These are phyloP conservation scores for Globomyces pollinis-pini DNA, from an alignment of 192 early-diverging fungal genomes.

Conservation along the genomic window DNA sequence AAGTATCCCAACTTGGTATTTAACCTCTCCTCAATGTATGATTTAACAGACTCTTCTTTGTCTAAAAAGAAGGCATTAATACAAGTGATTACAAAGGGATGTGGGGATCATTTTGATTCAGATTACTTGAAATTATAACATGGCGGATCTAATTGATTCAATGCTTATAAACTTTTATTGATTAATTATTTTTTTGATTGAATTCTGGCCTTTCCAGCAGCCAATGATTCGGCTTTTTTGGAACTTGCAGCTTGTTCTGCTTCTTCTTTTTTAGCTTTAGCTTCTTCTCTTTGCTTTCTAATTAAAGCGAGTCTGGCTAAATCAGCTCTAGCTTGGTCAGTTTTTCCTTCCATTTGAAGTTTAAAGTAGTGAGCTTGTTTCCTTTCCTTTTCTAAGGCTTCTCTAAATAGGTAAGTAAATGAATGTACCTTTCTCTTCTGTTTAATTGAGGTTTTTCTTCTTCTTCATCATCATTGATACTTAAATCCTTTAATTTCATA, in stretches of 20 bases:
- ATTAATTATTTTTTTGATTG: conserved; percentile 10
- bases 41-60: conserved; percentile 28
- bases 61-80: conserved; percentile 34
- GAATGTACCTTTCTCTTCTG: conserved; percentile 19
- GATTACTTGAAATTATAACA: conserved; percentile 30
- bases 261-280: conserved; percentile 29
- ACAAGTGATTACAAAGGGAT: conserved; percentile 21
- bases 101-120: conserved; percentile 37
- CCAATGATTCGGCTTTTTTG: conserved; percentile 27
- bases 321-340: conserved; percentile 45
- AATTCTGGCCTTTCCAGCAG: conserved; percentile 29
- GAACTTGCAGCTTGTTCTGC: conserved; percentile 28
- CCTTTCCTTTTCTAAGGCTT: conserved; percentile 38
- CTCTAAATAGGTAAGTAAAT: conserved; percentile 4
- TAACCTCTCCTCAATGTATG: conserved; percentile 39
- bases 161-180: background rate
- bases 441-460: conserved; percentile 11
- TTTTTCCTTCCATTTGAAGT: conserved; percentile 44
- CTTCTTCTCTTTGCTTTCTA: conserved; percentile 47
- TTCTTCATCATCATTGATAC: conserved; percentile 15
- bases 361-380: conserved; percentile 42
- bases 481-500: conserved; percentile 14
- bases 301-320: conserved; percentile 46
- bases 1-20: conserved; percentile 22
- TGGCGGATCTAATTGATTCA: background rate